Percentiles rank a stretch among this genome's conserved stretches.
These are phyloP conservation scores for Suhomyces bokatorum DNA, from an alignment of 1,139 yeast species.

Conservation along the genomic window DNA sequence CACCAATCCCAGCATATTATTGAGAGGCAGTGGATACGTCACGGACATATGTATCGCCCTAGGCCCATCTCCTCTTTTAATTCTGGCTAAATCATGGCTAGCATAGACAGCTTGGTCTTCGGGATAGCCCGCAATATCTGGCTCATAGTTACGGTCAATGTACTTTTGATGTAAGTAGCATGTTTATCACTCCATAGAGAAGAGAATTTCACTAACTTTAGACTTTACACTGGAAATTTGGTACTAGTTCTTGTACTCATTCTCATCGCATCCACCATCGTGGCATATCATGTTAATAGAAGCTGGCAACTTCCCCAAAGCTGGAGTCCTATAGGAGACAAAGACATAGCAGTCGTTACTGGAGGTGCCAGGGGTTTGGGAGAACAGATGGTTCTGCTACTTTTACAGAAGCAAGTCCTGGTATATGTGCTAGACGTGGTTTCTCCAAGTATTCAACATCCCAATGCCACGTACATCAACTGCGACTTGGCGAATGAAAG, in stretches of 20 bases:
- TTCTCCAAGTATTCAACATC: slow-evolving; percentile 24
- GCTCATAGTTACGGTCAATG: neutral
- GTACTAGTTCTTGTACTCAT: neutral
- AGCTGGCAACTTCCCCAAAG: slow-evolving; percentile 3
- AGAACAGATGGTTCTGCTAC: slow-evolving; percentile 35
- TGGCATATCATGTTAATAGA: slow-evolving; percentile 2
- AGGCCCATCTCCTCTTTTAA: no score
- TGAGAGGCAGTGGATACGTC: no score
- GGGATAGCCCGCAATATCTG: neutral
- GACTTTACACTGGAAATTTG: neutral
- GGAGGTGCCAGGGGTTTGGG: slow-evolving; percentile 73
- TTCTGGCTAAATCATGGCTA: neutral
- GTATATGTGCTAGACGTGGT: slow-evolving; percentile 52
- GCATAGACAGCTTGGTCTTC: slow-evolving; percentile 1
- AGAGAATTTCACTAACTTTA: slow-evolving; percentile 3
- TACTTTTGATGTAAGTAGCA: slow-evolving; percentile 3
- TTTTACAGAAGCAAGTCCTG: slow-evolving; percentile 33
- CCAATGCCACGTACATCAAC: slow-evolving; percentile 28
- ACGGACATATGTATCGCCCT: no score
- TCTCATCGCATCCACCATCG: neutral
- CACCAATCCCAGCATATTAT: no score
- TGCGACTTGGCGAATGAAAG: slow-evolving; percentile 54
- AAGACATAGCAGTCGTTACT: slow-evolving; percentile 53
- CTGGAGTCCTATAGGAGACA: slow-evolving; percentile 6
- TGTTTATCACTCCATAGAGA: neutral